phyloP scores from a whole-genome alignment of 2,329 filamentous ascomycete species.

The Phialophora macrospora region DNA sequence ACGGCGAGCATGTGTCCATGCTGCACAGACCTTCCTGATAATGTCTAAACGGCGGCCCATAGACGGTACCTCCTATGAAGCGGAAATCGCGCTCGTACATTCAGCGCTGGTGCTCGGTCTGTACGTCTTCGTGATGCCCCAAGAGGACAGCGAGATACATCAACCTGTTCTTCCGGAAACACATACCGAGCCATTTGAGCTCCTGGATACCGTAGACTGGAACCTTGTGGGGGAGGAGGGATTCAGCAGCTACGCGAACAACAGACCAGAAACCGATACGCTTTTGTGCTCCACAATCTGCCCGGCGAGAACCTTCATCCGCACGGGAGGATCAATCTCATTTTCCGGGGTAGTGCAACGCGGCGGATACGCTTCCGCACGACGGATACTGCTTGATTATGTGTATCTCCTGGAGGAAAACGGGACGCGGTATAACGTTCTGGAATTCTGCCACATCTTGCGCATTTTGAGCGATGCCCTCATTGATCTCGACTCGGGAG shows the following conservation, averaged over 20 bases:
- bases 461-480: slow-evolving; percentile 58
- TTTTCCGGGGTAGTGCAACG: slow-evolving; percentile 55
- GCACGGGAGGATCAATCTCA: slow-evolving; percentile 54
- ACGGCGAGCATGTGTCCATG: slow-evolving; percentile 56
- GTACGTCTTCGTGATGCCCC: slow-evolving; percentile 53
- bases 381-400: slow-evolving; percentile 57
- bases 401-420: slow-evolving; percentile 58
- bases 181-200: slow-evolving; percentile 46
- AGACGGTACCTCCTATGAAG: slow-evolving; percentile 58
- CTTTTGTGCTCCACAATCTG: slow-evolving; percentile 37
- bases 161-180: slow-evolving; percentile 29
- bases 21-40: slow-evolving; percentile 57
- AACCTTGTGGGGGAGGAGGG: slow-evolving; percentile 53
- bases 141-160: slow-evolving; percentile 39
- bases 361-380: slow-evolving; percentile 57
- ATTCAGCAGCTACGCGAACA: slow-evolving; percentile 39
- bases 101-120: slow-evolving; percentile 57
- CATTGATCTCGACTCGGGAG: slow-evolving; percentile 18
- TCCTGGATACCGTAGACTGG: slow-evolving; percentile 59
- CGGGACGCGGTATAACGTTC: slow-evolving; percentile 55
- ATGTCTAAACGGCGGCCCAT: slow-evolving; percentile 58
- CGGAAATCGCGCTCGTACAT: slow-evolving; percentile 55
- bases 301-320: slow-evolving; percentile 48
- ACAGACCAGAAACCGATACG: slow-evolving; percentile 4
- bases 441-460: slow-evolving; percentile 56